These are phyloP conservation scores for Xerophyta viscosa DNA, from an alignment of 106 monocot genomes.

Conservation along the genomic window DNA sequence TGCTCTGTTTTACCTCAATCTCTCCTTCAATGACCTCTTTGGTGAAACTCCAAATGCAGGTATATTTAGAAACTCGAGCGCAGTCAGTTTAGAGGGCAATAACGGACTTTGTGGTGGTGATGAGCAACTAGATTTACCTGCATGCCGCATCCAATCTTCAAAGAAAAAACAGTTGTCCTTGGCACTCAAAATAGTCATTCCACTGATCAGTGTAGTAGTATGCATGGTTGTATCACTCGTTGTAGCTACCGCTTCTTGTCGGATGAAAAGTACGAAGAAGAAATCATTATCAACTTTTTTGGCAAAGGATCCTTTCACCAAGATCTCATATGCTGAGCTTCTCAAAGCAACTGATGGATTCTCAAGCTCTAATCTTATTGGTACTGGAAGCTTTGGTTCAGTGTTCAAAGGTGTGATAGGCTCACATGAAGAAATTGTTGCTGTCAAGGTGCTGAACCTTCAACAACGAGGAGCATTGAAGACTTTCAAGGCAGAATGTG, in stretches of 20 bases:
- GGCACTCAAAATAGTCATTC: background rate
- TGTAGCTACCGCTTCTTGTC: background rate
- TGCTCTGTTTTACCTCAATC: background rate
- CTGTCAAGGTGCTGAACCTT: conserved; percentile 6
- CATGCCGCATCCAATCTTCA: too few species aligned
- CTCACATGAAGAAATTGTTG: background rate
- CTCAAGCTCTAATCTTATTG: background rate
- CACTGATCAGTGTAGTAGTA: background rate
- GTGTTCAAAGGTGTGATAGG: background rate
- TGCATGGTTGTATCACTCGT: background rate
- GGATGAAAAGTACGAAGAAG: background rate
- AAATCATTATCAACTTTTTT: background rate
- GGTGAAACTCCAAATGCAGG: background rate
- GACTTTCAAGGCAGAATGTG: conserved; percentile 10
- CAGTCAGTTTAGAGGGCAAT: background rate
- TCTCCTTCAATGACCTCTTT: conserved; percentile 3
- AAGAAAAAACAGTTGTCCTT: background rate
- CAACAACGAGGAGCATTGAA: background rate
- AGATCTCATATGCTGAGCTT: conserved; percentile 3
- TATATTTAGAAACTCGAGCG: conserved; percentile 1
- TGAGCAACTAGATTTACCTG: too few species aligned
- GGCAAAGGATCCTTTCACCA: background rate
- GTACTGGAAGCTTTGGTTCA: conserved; percentile 3
- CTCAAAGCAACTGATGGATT: background rate
- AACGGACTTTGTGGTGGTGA: conserved; percentile 6